Conservation (phyloP, 441 rosid genomes). For the Pelargonium citronellum region DNA sequence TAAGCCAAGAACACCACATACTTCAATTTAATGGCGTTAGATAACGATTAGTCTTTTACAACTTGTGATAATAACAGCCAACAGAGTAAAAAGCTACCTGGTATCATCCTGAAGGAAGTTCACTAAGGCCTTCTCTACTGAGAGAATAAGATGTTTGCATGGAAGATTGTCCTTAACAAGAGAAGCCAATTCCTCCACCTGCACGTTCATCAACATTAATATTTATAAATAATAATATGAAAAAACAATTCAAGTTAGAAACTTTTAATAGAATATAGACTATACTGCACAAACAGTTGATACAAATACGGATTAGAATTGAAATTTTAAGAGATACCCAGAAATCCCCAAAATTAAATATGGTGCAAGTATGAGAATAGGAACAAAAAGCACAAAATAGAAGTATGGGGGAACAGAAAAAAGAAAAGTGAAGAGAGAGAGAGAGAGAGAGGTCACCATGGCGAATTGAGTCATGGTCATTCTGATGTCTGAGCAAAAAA, state of each 20-base stretch:
- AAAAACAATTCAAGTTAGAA: too few relatives aligned
- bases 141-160: slow-evolving; percentile 56
- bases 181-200: slow-evolving; percentile 67
- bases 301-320: background rate
- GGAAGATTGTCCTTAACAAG: slow-evolving; percentile 59
- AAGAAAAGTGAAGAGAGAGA: background rate
- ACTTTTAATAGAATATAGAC: background rate
- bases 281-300: background rate
- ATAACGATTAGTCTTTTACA: background rate
- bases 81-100: slow-evolving; percentile 22
- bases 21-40: background rate
- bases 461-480: slow-evolving; percentile 33
- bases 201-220: slow-evolving; percentile 5
- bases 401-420: background rate
- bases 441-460: slow-evolving; percentile 24
- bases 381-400: background rate
- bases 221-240: background rate
- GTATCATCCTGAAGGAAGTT: slow-evolving; percentile 45
- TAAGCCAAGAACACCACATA: background rate
- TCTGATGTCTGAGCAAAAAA: background rate
- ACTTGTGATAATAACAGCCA: background rate
- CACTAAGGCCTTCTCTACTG: slow-evolving; percentile 56
- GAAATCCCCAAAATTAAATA: background rate
- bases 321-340: background rate
- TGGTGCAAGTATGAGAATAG: background rate